Percentiles rank a stretch among this genome's conserved stretches.
These are phyloP conservation scores for Tuber umbilicatum DNA, from an alignment of 495 filamentous ascomycete species.

Conservation along the genomic window DNA sequence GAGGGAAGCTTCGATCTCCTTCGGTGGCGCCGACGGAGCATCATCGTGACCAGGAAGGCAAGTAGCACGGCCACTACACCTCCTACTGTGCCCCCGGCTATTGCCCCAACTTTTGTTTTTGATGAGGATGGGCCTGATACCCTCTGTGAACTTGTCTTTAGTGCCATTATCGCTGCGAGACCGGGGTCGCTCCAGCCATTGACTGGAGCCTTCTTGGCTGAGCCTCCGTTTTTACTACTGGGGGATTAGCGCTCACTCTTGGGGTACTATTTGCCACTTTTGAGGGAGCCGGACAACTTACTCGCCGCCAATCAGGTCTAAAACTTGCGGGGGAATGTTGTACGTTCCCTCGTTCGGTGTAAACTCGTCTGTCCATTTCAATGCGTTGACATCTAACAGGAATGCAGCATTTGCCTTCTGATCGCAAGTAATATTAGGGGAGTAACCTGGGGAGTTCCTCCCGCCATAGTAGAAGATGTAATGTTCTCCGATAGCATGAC, in stretches of 20 bases:
- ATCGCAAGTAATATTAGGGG: not conserved
- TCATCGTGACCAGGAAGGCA: not conserved
- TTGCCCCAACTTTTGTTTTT: not conserved
- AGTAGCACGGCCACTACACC: not conserved
- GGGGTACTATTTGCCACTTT: not conserved
- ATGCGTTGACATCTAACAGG: too few species aligned
- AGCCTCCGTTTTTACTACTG: not conserved
- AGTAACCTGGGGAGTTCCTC: not conserved
- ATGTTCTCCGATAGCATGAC: slow-evolving; percentile 8
- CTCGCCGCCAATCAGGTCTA: too few species aligned
- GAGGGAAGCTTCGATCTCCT: not conserved
- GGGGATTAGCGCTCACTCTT: not conserved
- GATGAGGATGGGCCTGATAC: too few species aligned
- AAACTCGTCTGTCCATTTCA: too few species aligned
- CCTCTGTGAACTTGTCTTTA: too few species aligned
- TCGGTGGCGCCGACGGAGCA: not conserved
- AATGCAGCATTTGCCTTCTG: too few species aligned
- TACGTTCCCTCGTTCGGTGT: too few species aligned
- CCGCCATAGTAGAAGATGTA: too few species aligned
- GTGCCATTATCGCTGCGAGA: not conserved
- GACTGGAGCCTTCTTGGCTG: not conserved
- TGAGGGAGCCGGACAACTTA: too few species aligned
- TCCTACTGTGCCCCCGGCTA: not conserved
- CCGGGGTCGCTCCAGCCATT: not conserved
- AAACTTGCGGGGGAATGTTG: too few species aligned